Percentiles rank a stretch among this genome's conserved stretches.
Evolutionary conservation across 169 alveolate species (phyloP).

Genomic region (Plasmodium vivax): DNA sequence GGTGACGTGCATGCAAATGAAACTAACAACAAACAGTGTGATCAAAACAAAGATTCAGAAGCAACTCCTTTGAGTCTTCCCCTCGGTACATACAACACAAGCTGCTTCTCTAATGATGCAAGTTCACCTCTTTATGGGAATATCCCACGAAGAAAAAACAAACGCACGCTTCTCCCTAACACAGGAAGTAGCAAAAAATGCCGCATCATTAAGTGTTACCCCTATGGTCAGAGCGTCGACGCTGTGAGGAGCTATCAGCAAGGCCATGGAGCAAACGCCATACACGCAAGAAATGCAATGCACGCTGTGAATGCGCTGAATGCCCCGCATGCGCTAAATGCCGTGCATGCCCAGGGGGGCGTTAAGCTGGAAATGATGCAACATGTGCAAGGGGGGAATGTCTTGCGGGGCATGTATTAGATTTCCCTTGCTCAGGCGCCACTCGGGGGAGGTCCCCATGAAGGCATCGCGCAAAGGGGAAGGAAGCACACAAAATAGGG

Average conservation of each 20-base stretch:
- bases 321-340: not conserved
- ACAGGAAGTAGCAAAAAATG: not conserved
- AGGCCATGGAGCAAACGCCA: not conserved
- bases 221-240: not conserved
- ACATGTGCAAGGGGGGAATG: not conserved
- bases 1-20: not conserved
- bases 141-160: not conserved
- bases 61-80: not conserved
- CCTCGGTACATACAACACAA: not conserved
- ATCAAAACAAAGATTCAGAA: not conserved
- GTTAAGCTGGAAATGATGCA: not conserved
- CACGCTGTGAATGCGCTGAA: not conserved
- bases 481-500: too few species aligned
- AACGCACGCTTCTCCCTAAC: not conserved
- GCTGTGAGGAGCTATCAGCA: not conserved
- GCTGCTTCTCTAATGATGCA: not conserved
- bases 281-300: not conserved
- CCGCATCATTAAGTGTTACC: not conserved
- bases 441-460: not conserved
- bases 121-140: not conserved
- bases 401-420: not conserved
- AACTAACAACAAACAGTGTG: not conserved
- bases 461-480: not conserved
- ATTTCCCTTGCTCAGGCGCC: not conserved
- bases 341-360: not conserved